These are phyloP conservation scores for Hypoxylon rickii DNA, from an alignment of 495 filamentous ascomycete genomes.

Conservation along the genomic window DNA sequence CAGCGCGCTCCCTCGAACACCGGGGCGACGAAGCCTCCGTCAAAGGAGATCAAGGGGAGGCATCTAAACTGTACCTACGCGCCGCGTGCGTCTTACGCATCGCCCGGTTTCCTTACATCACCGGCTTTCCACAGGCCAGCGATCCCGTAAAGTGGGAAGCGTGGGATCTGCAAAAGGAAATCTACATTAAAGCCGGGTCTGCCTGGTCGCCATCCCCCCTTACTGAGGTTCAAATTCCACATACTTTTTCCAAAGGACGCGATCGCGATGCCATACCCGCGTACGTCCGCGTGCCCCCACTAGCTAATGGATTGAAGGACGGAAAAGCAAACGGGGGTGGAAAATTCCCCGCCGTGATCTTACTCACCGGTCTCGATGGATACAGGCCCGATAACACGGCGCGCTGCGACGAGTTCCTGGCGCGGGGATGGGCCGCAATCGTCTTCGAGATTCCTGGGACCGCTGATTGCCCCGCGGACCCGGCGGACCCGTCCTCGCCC, in stretches of 20 bases:
- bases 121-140: slow-evolving; percentile 46
- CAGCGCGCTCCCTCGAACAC: slow-evolving; percentile 57
- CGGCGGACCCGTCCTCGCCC: slow-evolving; percentile 48
- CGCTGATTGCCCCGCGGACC: slow-evolving; percentile 73
- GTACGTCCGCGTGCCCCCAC: slow-evolving; percentile 63
- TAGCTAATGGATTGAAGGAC: slow-evolving; percentile 28
- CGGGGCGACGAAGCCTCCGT: slow-evolving; percentile 53
- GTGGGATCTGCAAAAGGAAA: slow-evolving; percentile 69
- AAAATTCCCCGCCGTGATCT: slow-evolving; percentile 63
- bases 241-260: slow-evolving; percentile 49
- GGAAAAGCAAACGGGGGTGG: background rate
- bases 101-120: slow-evolving; percentile 72
- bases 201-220: slow-evolving; percentile 60
- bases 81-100: slow-evolving; percentile 75
- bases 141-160: slow-evolving; percentile 60
- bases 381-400: slow-evolving; percentile 80
- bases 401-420: slow-evolving; percentile 67
- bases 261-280: slow-evolving; percentile 67
- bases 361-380: slow-evolving; percentile 79
- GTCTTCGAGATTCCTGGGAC: slow-evolving; percentile 80
- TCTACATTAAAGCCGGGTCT: slow-evolving; percentile 62
- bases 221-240: slow-evolving; percentile 64
- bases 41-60: slow-evolving; percentile 51
- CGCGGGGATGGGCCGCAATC: slow-evolving; percentile 63
- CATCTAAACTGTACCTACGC: slow-evolving; percentile 68